Percentiles rank a stretch among this genome's conserved stretches.
Conservation (phyloP, 805 yeast genomes). For the Candida tallmaniae region DNA sequence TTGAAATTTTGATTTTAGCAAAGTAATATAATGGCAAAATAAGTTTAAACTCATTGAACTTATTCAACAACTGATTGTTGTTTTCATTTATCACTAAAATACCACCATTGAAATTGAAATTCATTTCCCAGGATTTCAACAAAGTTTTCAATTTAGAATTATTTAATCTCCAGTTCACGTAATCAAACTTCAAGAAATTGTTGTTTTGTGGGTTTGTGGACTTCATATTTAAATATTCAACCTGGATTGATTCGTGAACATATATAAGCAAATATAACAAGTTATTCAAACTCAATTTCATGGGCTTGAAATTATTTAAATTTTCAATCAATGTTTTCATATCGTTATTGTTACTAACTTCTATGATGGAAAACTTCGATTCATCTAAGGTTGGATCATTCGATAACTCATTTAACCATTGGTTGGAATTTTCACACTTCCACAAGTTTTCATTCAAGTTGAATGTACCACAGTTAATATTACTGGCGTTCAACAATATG, state of each 20-base stretch:
- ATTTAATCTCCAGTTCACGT: conserved; percentile 62
- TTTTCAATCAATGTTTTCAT: conserved; percentile 8
- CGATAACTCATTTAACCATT: conserved; percentile 41
- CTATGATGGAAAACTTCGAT: conserved; percentile 5
- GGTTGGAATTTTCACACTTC: conserved; percentile 44
- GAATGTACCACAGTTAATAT: conserved; percentile 61
- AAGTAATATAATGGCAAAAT: conserved; percentile 63
- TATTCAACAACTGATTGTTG: conserved; percentile 44
- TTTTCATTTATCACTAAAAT: conserved; percentile 49
- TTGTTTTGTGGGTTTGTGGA: conserved; percentile 12
- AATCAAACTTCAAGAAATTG: conserved; percentile 32
- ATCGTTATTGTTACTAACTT: conserved; percentile 9
- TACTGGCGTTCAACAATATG: conserved; percentile 35
- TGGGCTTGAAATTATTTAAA: conserved; percentile 6
- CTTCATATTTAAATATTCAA: conserved; percentile 37
- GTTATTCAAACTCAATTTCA: conserved; percentile 10
- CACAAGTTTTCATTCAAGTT: conserved; percentile 59
- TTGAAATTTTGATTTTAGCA: conserved; percentile 62
- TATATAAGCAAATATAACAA: conserved; percentile 54
- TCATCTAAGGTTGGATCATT: conserved; percentile 11
- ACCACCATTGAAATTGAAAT: conserved; percentile 62
- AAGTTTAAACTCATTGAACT: conserved; percentile 55
- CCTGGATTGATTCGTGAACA: conserved; percentile 61
- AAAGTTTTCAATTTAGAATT: conserved; percentile 51
- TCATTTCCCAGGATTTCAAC: conserved; percentile 63